phyloP scores from a whole-genome alignment of 75 land plant species.

The Gnetum montanum region DNA sequence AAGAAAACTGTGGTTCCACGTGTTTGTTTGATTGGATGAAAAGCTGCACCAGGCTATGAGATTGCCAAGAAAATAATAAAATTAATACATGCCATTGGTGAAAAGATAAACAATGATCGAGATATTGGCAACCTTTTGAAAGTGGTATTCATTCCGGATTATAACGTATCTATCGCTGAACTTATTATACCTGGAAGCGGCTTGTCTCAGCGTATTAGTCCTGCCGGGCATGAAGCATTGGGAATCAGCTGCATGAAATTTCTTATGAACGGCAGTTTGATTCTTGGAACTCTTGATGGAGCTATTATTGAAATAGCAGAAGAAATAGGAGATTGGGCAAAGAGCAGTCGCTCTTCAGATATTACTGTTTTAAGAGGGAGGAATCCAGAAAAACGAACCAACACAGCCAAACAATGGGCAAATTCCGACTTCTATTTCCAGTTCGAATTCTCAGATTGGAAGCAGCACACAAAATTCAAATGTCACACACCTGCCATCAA shows the following conservation, averaged over 20 bases:
- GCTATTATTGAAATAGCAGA: slow-evolving; percentile 58
- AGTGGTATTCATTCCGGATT: slow-evolving; percentile 79
- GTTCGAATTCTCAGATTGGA: too few species aligned
- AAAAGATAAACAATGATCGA: slow-evolving; percentile 57
- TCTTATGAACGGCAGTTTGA: slow-evolving; percentile 74
- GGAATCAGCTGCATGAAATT: slow-evolving; percentile 81
- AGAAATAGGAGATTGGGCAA: slow-evolving; percentile 67
- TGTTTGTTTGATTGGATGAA: slow-evolving; percentile 72
- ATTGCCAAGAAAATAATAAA: slow-evolving; percentile 72
- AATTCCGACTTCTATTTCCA: too few species aligned
- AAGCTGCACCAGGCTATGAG: slow-evolving; percentile 83
- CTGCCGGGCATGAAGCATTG: slow-evolving; percentile 73
- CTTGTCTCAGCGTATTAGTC: slow-evolving; percentile 77
- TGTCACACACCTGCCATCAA: too few species aligned
- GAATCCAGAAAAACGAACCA: too few species aligned
- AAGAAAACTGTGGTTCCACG: slow-evolving; percentile 68
- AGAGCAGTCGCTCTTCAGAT: too few species aligned
- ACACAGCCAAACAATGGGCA: too few species aligned
- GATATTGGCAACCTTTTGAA: slow-evolving; percentile 72
- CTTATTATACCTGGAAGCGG: slow-evolving; percentile 72
- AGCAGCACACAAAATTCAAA: too few species aligned
- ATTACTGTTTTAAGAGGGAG: too few species aligned
- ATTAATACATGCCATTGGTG: slow-evolving; percentile 58
- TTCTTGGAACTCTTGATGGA: slow-evolving; percentile 65
- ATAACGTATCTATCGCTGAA: slow-evolving; percentile 81